Conservation (phyloP, 1,139 yeast genomes). For the Suhomyces guaymorum region DNA sequence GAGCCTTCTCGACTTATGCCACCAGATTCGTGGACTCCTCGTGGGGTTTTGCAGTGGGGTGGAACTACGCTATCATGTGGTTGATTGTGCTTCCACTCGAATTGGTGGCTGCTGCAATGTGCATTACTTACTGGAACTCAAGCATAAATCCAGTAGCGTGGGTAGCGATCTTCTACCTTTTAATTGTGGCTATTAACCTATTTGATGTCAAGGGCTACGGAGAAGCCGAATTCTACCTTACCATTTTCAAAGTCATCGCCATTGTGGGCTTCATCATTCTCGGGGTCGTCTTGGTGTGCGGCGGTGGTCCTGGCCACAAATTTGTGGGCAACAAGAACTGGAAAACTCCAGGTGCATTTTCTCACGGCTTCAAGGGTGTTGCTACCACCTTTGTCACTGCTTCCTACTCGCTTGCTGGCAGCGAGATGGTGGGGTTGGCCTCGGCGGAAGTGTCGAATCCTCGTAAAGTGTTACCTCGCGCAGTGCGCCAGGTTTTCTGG, state of each 20-base stretch:
- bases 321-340: constrained; percentile 58
- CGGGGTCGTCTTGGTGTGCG: constrained; percentile 43
- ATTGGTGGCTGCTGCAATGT: constrained; percentile 46
- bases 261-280: constrained; percentile 45
- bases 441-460: constrained; percentile 85
- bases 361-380: constrained; percentile 72
- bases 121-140: constrained; percentile 43
- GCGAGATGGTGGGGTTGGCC: constrained; percentile 79
- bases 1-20: constrained; percentile 58
- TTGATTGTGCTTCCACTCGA: constrained; percentile 46
- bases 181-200: constrained; percentile 39
- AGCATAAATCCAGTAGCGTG: constrained; percentile 43
- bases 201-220: constrained; percentile 51
- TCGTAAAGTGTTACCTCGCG: constrained; percentile 37
- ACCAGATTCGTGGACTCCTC: constrained; percentile 63
- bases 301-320: constrained; percentile 48
- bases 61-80: constrained; percentile 46
- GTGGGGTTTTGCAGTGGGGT: constrained; percentile 55
- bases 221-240: constrained; percentile 45
- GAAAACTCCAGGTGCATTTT: constrained; percentile 50
- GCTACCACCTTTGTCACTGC: constrained; percentile 82
- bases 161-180: constrained; percentile 43
- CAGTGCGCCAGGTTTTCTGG: constrained; percentile 48
- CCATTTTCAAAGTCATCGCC: constrained; percentile 45
- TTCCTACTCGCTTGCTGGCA: constrained; percentile 85